Evolutionary conservation across 1,139 yeast species (phyloP).

Genomic region (Citeromyces hawaiiensis): DNA sequence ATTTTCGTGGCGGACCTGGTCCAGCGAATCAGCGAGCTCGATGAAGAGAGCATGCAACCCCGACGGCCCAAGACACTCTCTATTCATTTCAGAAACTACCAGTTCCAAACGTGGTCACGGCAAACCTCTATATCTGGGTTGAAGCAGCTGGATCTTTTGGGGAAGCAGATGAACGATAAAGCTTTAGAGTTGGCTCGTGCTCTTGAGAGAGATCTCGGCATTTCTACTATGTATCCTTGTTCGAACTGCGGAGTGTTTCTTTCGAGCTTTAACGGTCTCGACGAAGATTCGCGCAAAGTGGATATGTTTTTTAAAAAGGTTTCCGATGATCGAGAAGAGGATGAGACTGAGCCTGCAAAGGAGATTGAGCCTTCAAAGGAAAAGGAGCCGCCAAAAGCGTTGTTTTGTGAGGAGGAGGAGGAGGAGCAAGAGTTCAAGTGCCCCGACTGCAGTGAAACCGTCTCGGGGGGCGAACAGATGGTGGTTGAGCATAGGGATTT

Average conservation of each 20-base stretch:
- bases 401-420: neutral
- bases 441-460: neutral
- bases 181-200: neutral
- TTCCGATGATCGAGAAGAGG: neutral
- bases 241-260: constrained; percentile 35
- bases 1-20: constrained; percentile 75
- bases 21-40: constrained; percentile 58
- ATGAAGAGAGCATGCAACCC: constrained; percentile 37
- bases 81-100: constrained; percentile 19
- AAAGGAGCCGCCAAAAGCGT: neutral
- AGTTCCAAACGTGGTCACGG: constrained; percentile 20
- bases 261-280: constrained; percentile 35
- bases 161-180: constrained; percentile 18
- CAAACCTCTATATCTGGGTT: constrained; percentile 30
- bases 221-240: constrained; percentile 27
- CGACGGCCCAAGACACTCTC: constrained; percentile 41
- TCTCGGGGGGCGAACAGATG: neutral
- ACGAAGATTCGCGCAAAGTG: constrained; percentile 16
- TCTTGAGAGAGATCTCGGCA: neutral
- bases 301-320: constrained; percentile 28
- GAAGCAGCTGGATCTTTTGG: constrained; percentile 23
- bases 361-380: neutral
- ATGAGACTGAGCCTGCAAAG: neutral
- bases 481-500: neutral
- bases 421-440: neutral